Evolutionary conservation across 1,284 basidiomycete genomes (phyloP).

Genomic region (Ganoderma sinense): DNA sequence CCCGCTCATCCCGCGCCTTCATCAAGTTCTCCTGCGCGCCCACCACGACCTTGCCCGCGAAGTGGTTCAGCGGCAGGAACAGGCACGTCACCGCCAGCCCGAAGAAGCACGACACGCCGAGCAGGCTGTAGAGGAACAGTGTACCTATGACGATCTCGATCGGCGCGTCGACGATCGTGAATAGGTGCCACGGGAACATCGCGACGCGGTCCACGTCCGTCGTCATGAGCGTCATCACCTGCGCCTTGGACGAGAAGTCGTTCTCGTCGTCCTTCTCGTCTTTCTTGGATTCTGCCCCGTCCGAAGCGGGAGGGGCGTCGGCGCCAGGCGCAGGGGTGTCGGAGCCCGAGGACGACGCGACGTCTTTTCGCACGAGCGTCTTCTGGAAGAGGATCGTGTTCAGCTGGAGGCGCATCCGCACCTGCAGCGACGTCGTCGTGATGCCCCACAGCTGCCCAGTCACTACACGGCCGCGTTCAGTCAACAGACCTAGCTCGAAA

Average conservation of each 20-base stretch:
- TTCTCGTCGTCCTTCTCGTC: slow-evolving; percentile 66
- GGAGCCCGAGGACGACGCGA: slow-evolving; percentile 67
- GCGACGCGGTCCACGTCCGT: slow-evolving; percentile 91
- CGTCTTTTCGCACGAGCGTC: slow-evolving; percentile 88
- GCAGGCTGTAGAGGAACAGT: slow-evolving; percentile 80
- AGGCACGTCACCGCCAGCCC: slow-evolving; percentile 86
- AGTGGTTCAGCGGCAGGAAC: slow-evolving; percentile 90
- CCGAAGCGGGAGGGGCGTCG: slow-evolving; percentile 27
- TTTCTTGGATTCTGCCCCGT: slow-evolving; percentile 20
- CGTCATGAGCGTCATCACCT: slow-evolving; percentile 90
- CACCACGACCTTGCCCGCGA: slow-evolving; percentile 87
- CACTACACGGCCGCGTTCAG: no score
- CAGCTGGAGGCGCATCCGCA: slow-evolving; percentile 80
- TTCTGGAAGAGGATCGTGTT: slow-evolving; percentile 90
- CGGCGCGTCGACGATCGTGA: slow-evolving; percentile 81
- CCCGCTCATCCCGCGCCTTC: slow-evolving; percentile 91
- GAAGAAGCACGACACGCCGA: slow-evolving; percentile 83
- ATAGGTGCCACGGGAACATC: slow-evolving; percentile 85
- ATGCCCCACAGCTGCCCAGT: slow-evolving; percentile 74
- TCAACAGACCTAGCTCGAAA: no score
- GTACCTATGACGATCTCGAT: slow-evolving; percentile 87
- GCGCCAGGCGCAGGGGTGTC: no score
- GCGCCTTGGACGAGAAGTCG: slow-evolving; percentile 88
- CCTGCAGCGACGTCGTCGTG: slow-evolving; percentile 72
- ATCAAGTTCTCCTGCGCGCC: slow-evolving; percentile 88